Evolutionary conservation across 108 stramenopile genomes (phyloP), one percentile per base, ranked within the genome.

Genomic region (Cyclostephanos invisitatus): DNA sequence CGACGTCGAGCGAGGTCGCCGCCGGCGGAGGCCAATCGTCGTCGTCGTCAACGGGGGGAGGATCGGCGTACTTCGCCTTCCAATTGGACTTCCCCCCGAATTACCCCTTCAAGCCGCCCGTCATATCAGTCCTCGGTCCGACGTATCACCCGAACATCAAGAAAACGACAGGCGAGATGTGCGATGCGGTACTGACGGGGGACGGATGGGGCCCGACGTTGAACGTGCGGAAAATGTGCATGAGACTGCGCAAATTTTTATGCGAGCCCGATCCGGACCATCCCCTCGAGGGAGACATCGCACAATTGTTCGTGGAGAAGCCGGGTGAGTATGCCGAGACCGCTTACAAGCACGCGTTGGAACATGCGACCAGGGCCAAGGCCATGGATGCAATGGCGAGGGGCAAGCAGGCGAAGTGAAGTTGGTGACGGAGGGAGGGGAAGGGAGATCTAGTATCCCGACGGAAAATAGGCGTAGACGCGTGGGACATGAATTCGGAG

Each of bases 101-200:
- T 32, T 81, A 81, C 42, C 80, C 80, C 44, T 93, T 93, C 82
- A 92, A 89, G 73, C 85, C 92, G 8, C 92, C 92, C 46, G 68
- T 67, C 49, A 85, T 93, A 24, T 77, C 82, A 37, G 91, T 93
- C 20, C 59, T 83, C 29, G 73, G 88, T 10, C 82, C 82, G 46
- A 76, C 91, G 8, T 92, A 91, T 70, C 92, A 93, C 80, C 89
- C 89, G 37, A 91, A 89, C 58, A 83, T 93, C 27, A 90, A 90
- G 55, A 70, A 83, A 0, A 82, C 87, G 22, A 77, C 85, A 18
- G 90, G 90, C 15, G 90, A 90, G 68, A 90, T 91, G 28, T 91
- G 90, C 81, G 83, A 87, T 48, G 77, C 84, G 18, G 56, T 81
- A 24, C 68, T 91, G 51, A 85, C 89, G 42, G 86, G 85, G 21